These are phyloP conservation scores for Taphrina pruni DNA, from an alignment of 1,139 yeast genomes.

Conservation along the genomic window DNA sequence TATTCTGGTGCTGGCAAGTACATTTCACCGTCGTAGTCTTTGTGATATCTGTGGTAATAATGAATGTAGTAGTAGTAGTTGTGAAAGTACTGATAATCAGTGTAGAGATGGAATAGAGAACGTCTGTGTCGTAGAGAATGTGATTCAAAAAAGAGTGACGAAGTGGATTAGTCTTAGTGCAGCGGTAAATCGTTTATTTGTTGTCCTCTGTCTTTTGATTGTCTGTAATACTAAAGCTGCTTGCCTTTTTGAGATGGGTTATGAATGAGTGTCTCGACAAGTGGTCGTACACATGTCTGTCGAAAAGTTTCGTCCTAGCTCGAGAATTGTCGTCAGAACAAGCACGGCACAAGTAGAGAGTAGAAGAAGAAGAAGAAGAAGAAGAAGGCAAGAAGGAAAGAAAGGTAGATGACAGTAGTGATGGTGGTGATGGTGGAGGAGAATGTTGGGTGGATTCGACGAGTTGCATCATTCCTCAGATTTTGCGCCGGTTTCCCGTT, in stretches of 20 bases:
- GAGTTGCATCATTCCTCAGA: not conserved
- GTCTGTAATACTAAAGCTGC: too few relatives aligned
- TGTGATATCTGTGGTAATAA: too few relatives aligned
- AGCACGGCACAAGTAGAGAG: not conserved
- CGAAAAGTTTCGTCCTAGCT: too few relatives aligned
- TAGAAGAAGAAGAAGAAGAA: not conserved
- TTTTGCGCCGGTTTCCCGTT: slow-evolving; percentile 2
- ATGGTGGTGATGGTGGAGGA: not conserved
- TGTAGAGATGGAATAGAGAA: not conserved
- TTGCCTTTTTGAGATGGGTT: too few relatives aligned
- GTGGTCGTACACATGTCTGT: too few relatives aligned
- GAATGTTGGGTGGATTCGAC: not conserved
- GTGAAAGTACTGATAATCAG: too few relatives aligned
- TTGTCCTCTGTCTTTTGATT: too few relatives aligned
- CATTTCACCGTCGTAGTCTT: not conserved
- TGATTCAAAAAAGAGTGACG: not conserved
- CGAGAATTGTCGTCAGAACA: not conserved
- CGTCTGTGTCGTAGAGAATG: not conserved
- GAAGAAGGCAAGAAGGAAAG: not conserved
- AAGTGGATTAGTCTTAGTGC: too few relatives aligned
- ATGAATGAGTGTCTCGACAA: too few relatives aligned
- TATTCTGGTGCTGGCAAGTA: slow-evolving; percentile 5
- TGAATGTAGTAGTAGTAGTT: too few relatives aligned
- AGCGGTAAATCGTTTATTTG: not conserved
- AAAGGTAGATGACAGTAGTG: too few relatives aligned